Base-by-base conservation (phyloP, 495 filamentous ascomycete genomes). In the Oidiodendron maius region DNA sequence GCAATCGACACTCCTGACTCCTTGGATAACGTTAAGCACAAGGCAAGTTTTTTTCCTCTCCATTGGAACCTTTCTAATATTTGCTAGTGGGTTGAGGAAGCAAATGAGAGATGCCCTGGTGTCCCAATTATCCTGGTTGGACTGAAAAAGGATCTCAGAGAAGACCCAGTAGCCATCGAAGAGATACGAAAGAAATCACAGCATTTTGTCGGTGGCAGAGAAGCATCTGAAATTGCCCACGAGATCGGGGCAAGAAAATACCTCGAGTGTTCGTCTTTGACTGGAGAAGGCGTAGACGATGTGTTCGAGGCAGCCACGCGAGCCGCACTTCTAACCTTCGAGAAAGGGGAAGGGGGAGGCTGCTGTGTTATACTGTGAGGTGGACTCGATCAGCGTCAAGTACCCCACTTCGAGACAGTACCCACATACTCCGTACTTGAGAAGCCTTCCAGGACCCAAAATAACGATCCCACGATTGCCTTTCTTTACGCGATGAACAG, bases 201-300 rank as follows among this genome's bases (percentile, higher is more conserved):
- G 28, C 81, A 80, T 38, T 99, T 99, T 63, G 82, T 95, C 9
- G 82, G 84, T 10, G 67, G 81, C 24, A 83, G 83, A 49, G 85
- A 93, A 57, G 93, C 89, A 47, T 83, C 83, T 45, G 81, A 84
- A 30, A 85, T 83, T 23, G 87, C 86, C 34, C 79, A 86, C 43
- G 81, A 90, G 49, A 86, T 96, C 58, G 90, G 91, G 35, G 93
- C 91, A 43, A 77, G 87, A 55, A 95, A 95, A 69, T 99, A 99
- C 57, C 83, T 99, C 40, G 93, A 99, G 63, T 99, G 93, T 69
- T 96, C 91, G 3, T 91, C 87, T 24, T 67, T 99, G 55, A 96
- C 87, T n/a, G 93, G 93, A 40, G 94, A 99, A 62, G 93, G 93
- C 11, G 93, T 99, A 18, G 93, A 99, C 65, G 93, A 99, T 67